Conservation (phyloP, 352 stramenopile genomes). For the Phytophthora ohioensis region DNA sequence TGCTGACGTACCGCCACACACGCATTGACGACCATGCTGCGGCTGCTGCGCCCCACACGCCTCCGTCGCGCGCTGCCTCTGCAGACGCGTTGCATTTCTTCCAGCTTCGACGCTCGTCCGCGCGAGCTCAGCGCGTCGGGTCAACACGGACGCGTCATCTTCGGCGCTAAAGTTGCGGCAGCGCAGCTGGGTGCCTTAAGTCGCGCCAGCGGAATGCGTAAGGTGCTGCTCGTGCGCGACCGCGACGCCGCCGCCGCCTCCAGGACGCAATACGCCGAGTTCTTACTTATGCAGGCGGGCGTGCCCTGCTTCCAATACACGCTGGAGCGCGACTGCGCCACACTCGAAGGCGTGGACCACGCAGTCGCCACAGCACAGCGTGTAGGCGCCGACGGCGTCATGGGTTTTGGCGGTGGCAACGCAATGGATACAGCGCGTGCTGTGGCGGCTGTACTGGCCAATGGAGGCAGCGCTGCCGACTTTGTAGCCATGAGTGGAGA, state of each 20-base stretch:
- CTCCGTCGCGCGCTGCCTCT: background rate
- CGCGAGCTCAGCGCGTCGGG: slow-evolving; percentile 50
- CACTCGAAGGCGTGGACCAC: slow-evolving; percentile 61
- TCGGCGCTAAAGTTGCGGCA: slow-evolving; percentile 57
- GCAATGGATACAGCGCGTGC: slow-evolving; percentile 69
- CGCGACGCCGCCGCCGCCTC: slow-evolving; percentile 58
- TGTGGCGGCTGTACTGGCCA: slow-evolving; percentile 62
- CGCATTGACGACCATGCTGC: slow-evolving; percentile 15
- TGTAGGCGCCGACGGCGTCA: slow-evolving; percentile 71
- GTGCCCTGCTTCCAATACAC: slow-evolving; percentile 84
- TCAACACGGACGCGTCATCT: slow-evolving; percentile 55
- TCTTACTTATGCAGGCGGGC: slow-evolving; percentile 70
- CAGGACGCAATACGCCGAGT: slow-evolving; percentile 77
- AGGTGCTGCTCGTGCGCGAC: slow-evolving; percentile 80
- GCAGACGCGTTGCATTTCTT: slow-evolving; percentile 35
- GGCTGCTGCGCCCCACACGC: slow-evolving; percentile 1
- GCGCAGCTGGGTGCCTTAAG: slow-evolving; percentile 51
- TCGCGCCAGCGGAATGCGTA: slow-evolving; percentile 53
- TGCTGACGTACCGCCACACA: slow-evolving; percentile 1
- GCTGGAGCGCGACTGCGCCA: slow-evolving; percentile 71
- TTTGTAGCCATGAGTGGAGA: slow-evolving; percentile 29
- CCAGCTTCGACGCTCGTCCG: slow-evolving; percentile 51
- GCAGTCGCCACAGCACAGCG: slow-evolving; percentile 60
- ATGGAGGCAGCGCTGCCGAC: slow-evolving; percentile 48
- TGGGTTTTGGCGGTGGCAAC: slow-evolving; percentile 75